These are phyloP conservation scores for Solanum chiquidenum DNA, from an alignment of 257 asterid species.

Conservation along the genomic window DNA sequence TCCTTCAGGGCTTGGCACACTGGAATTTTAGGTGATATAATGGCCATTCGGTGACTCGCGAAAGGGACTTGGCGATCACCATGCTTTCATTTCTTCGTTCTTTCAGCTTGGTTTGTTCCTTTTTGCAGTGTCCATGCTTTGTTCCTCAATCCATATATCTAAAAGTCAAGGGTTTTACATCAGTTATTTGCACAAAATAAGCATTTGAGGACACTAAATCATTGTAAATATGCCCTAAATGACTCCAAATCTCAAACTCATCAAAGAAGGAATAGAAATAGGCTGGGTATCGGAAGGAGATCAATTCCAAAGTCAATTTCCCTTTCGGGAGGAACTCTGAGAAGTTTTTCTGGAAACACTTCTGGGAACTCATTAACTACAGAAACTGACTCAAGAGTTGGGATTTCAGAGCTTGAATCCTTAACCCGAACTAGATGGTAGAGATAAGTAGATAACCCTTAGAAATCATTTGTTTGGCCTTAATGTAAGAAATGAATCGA, in stretches of 20 bases:
- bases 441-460: too few relatives aligned
- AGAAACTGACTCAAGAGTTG: neutral
- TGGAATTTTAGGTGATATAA: neutral
- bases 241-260: neutral
- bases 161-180: neutral
- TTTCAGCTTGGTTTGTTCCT: neutral
- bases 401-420: neutral
- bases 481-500: neutral
- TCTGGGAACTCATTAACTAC: neutral
- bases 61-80: neutral
- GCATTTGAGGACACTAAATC: neutral
- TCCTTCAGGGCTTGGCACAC: neutral
- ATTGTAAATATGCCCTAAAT: too few relatives aligned
- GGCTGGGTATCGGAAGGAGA: neutral
- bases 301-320: neutral
- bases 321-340: neutral
- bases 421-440: neutral
- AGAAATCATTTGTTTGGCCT: neutral
- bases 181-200: neutral
- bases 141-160: neutral
- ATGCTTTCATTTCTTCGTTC: neutral
- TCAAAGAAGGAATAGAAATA: too few relatives aligned
- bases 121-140: neutral
- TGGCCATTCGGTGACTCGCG: neutral
- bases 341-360: neutral